phyloP scores from a whole-genome alignment of 345 rosid species.

The Pugionium dolabratum region DNA sequence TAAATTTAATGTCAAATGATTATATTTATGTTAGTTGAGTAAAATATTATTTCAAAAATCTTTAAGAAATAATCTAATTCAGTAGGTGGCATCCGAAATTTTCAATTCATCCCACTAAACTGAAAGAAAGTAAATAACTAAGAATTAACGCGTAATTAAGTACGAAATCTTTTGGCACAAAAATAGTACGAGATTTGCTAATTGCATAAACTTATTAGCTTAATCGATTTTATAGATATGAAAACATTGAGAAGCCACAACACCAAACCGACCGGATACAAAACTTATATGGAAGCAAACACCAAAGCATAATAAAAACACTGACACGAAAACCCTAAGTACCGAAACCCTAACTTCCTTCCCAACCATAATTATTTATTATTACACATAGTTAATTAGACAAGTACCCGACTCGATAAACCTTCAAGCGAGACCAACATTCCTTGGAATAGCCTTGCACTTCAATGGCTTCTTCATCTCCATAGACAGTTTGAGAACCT shows the following conservation, averaged over 20 bases:
- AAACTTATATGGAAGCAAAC: conserved; percentile 21
- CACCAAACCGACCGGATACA: conserved; percentile 3
- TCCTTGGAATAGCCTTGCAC: conserved; percentile 57
- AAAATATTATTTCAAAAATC: too few species aligned
- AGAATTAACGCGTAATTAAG: too few species aligned
- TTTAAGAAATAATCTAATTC: too few species aligned
- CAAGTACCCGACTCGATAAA: conserved; percentile 2
- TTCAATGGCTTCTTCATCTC: conserved; percentile 63
- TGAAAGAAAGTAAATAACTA: too few species aligned
- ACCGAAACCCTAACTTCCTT: conserved; percentile 41
- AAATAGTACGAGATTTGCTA: too few species aligned
- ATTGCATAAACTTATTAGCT: background rate
- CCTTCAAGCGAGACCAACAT: conserved; percentile 23
- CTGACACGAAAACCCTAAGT: conserved; percentile 31
- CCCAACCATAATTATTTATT: conserved; percentile 3
- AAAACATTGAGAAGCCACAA: conserved; percentile 14
- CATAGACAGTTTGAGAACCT: conserved; percentile 57
- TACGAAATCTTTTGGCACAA: too few species aligned
- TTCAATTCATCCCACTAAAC: too few species aligned
- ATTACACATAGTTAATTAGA: conserved; percentile 25
- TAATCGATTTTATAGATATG: conserved; percentile 18
- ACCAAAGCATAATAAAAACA: conserved; percentile 1
- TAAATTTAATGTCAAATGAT: too few species aligned
- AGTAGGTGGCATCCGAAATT: too few species aligned
- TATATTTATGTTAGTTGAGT: too few species aligned